Evolutionary conservation across 208 protist genomes (phyloP).

Genomic region (Endotrypanum monterogeii): DNA sequence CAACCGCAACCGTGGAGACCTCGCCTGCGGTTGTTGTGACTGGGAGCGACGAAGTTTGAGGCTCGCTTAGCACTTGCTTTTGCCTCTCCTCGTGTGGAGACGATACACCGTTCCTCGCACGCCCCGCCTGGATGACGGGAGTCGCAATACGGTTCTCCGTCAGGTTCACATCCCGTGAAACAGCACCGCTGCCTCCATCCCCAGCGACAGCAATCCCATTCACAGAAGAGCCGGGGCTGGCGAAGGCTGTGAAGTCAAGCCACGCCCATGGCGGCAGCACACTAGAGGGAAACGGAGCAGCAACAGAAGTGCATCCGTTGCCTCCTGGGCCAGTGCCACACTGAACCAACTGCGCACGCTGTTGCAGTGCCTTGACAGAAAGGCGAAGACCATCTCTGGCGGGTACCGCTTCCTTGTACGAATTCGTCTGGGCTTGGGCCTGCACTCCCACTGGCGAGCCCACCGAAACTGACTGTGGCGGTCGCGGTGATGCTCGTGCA

Average conservation of each 20-base stretch:
- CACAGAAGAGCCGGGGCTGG: not conserved
- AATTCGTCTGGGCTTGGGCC: not conserved
- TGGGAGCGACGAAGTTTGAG: not conserved
- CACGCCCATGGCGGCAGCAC: constrained; percentile 20
- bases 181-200: not conserved
- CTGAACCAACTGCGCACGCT: not conserved
- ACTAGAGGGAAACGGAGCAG: not conserved
- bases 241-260: constrained; percentile 9
- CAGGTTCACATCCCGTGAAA: not conserved
- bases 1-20: constrained; percentile 1
- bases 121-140: not conserved
- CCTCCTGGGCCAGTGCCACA: not conserved
- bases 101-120: not conserved
- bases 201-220: not conserved
- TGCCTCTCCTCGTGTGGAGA: not conserved
- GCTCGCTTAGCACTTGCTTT: not conserved
- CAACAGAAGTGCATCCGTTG: not conserved
- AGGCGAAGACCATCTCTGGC: not conserved
- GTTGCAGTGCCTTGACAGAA: not conserved
- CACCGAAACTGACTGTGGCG: not conserved
- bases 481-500: not conserved
- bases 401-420: not conserved
- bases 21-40: not conserved
- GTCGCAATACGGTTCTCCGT: not conserved
- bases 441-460: not conserved